Evolutionary conservation across 2,329 filamentous ascomycete species (phyloP).

Genomic region (Talaromyces marneffei): DNA sequence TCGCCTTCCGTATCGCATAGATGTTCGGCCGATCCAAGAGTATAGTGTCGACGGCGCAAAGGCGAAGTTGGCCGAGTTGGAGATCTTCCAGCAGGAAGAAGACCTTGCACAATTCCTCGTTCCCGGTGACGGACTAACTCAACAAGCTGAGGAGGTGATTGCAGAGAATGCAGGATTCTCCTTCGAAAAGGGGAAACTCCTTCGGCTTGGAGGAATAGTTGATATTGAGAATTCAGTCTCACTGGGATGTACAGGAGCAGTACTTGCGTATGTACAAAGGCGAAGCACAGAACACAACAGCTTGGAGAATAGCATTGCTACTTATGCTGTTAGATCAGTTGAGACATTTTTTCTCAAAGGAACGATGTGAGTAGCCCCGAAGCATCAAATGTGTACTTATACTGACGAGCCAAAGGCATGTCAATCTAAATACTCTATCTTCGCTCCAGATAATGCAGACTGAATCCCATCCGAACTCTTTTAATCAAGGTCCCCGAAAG

Average conservation of each 20-base stretch:
- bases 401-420: conserved; percentile 54
- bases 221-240: conserved; percentile 69
- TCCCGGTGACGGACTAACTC: conserved; percentile 50
- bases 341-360: conserved; percentile 68
- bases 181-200: conserved; percentile 57
- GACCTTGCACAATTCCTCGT: conserved; percentile 54
- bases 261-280: conserved; percentile 72
- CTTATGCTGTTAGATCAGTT: conserved; percentile 58
- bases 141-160: conserved; percentile 34
- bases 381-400: background rate
- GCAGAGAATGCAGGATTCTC: conserved; percentile 41
- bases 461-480: conserved; percentile 75
- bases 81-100: conserved; percentile 45
- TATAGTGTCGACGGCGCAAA: conserved; percentile 65
- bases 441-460: conserved; percentile 81
- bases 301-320: conserved; percentile 50
- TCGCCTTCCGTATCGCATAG: conserved; percentile 56
- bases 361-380: conserved; percentile 48
- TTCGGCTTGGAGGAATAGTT: conserved; percentile 64
- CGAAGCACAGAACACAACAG: conserved; percentile 58
- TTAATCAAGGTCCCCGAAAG: conserved; percentile 64
- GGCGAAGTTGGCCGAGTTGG: conserved; percentile 58
- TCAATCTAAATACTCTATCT: conserved; percentile 72
- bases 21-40: conserved; percentile 64
- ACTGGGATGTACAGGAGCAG: conserved; percentile 79